Conservation (phyloP, 768 basidiomycete genomes). For the Sarcodon sp. region DNA sequence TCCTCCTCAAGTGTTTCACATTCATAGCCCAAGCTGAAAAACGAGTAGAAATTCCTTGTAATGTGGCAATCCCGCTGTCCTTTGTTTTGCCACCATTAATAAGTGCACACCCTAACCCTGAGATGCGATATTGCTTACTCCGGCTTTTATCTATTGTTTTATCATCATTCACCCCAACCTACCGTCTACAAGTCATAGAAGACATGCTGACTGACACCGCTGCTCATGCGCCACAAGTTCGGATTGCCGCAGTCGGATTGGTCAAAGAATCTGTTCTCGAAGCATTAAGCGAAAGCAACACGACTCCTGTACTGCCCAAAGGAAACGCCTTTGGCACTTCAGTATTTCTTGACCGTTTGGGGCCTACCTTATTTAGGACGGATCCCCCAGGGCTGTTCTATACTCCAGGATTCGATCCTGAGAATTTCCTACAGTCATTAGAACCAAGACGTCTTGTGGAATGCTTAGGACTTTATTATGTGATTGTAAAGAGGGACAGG, state of each 20-base stretch:
- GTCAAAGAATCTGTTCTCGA: constrained; percentile 57
- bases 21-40: constrained; percentile 6
- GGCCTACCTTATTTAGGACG: constrained; percentile 43
- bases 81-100: constrained; percentile 41
- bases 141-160: constrained; percentile 45
- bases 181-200: constrained; percentile 41
- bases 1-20: constrained; percentile 29
- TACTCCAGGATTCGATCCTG: constrained; percentile 13
- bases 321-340: constrained; percentile 40
- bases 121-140: constrained; percentile 45
- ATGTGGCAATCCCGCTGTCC: constrained; percentile 34
- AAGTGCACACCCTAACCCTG: constrained; percentile 47
- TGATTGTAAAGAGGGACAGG: constrained; percentile 44
- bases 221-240: constrained; percentile 48
- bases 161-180: constrained; percentile 27
- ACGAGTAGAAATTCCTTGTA: constrained; percentile 20
- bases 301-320: background rate
- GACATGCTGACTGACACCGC: constrained; percentile 33
- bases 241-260: constrained; percentile 53
- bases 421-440: constrained; percentile 35
- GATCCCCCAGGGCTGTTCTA: constrained; percentile 40
- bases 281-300: constrained; percentile 16
- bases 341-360: constrained; percentile 42
- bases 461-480: constrained; percentile 55
- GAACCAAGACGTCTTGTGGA: constrained; percentile 56